Base-by-base conservation (phyloP, 2,329 filamentous ascomycete genomes). In the Massarina eburnea region DNA sequence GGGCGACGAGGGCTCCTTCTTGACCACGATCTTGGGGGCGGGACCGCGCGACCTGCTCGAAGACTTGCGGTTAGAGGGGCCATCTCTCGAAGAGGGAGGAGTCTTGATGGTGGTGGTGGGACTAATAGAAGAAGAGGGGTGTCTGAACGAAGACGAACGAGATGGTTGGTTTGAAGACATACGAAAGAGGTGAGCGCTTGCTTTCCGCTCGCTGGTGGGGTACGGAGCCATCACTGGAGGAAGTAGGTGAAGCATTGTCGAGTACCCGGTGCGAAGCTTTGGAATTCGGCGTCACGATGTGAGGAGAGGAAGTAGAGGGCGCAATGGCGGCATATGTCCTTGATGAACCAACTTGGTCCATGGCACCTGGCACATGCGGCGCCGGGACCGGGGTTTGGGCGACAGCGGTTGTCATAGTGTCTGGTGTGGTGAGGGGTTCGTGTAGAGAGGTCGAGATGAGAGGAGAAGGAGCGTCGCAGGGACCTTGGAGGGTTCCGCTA, bases 1-100 rank as follows among this genome's bases (percentile, higher is more conserved):
- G 43, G 92, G 92, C 37, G 92, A 96, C 33, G 87, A 76, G 10
- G 91, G 91, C 71, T 99, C 94, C 73, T 96, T 96, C 79, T 97
- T 97, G 48, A 99, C 91, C 54, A 95, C 81, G 52, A 96, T 95
- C 74, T 89, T 91, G 32, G 89, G 88, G 48, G 78, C 73, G 40
- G 78, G 69, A 69, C 74, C 72, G 68, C 80, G 76, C 72, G 77
- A 73, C 78, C 79, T 71, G 77, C 48, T 57, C 15, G 57, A 59
- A 20, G 58, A 61, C 67, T 57, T 77, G 77, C 64, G 55, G 61
- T 66, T 64, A 66, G 58, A 63, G 45, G 51, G 55, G 51, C 38
- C 54, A 30, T 61, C 53, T 46, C 56, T 47, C 14, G 38, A 40
- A 32, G 48, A 46, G 22, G 58, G 57, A 45, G 58, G 59, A 53